Conservation (phyloP, 2,329 filamentous ascomycete species). For the Hymenoscyphus fructigenus region DNA sequence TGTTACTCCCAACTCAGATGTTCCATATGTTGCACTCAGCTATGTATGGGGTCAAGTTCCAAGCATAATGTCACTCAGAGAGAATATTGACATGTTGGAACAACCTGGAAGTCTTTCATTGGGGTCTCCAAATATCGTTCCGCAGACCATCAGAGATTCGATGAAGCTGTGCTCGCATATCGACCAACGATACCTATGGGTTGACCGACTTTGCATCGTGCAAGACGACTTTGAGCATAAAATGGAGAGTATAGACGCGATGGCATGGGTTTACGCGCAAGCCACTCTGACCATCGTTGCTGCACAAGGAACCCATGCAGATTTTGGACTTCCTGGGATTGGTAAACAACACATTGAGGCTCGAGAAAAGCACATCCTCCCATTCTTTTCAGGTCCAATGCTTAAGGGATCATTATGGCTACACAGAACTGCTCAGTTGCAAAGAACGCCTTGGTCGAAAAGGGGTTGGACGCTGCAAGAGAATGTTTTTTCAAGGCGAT, state of each 20-base stretch:
- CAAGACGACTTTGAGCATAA: neutral
- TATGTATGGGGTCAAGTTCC: slow-evolving; percentile 3
- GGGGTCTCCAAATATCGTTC: neutral
- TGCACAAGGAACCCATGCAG: neutral
- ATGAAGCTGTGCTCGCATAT: neutral
- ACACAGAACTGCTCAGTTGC: neutral
- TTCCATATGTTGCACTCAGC: slow-evolving; percentile 1
- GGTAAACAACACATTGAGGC: neutral
- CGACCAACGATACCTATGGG: slow-evolving; percentile 1
- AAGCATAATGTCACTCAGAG: neutral
- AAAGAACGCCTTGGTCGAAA: neutral
- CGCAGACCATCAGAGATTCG: neutral
- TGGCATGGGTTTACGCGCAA: neutral
- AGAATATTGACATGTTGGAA: neutral
- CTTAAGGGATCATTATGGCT: neutral
- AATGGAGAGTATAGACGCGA: neutral
- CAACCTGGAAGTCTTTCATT: neutral
- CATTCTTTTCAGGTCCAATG: neutral
- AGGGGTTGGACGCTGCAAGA: neutral
- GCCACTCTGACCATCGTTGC: neutral
- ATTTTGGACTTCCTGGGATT: neutral
- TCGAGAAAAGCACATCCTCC: neutral
- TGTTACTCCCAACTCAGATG: neutral
- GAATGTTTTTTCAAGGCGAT: neutral
- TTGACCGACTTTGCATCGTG: slow-evolving; percentile 1